A percentile compares a stretch with the other conserved stretches of the same genome.
phyloP scores from a whole-genome alignment of 306 rosid species.

The Heteromeles arbutifolia region DNA sequence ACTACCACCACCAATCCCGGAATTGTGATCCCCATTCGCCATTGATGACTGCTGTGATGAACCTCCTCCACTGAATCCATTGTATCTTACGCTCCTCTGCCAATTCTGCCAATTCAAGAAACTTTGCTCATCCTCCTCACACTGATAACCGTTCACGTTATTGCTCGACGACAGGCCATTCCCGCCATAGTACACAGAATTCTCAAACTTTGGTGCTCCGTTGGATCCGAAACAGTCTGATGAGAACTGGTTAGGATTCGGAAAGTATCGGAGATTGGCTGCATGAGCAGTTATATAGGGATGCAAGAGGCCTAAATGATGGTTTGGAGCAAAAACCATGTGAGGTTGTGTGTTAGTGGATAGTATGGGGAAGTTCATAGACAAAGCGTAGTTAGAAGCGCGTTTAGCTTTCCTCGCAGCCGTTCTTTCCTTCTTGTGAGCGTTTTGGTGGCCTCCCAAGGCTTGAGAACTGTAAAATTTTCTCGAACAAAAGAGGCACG shows the following conservation, averaged over 20 bases:
- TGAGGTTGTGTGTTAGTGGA: slow-evolving; percentile 20
- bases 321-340: slow-evolving; percentile 37
- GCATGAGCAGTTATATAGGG: slow-evolving; percentile 52
- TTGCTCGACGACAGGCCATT: slow-evolving; percentile 21
- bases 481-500: slow-evolving; percentile 72
- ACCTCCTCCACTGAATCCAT: slow-evolving; percentile 16
- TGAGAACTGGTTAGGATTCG: slow-evolving; percentile 24
- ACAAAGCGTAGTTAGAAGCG: slow-evolving; percentile 19
- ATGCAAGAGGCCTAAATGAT: slow-evolving; percentile 28
- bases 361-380: slow-evolving; percentile 2
- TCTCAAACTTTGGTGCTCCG: slow-evolving; percentile 39
- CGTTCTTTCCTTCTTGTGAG: slow-evolving; percentile 77
- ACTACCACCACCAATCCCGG: slow-evolving; percentile 21
- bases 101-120: slow-evolving; percentile 43
- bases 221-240: slow-evolving; percentile 36
- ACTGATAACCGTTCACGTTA: neutral
- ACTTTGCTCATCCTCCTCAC: slow-evolving; percentile 35
- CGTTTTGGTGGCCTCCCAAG: slow-evolving; percentile 88
- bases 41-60: slow-evolving; percentile 19
- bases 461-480: slow-evolving; percentile 80
- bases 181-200: slow-evolving; percentile 31
- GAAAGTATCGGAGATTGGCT: slow-evolving; percentile 36
- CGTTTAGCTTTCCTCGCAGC: slow-evolving; percentile 68
- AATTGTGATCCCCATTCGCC: slow-evolving; percentile 12
- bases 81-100: slow-evolving; percentile 34